Evolutionary conservation across 2,329 filamentous ascomycete species (phyloP).

Genomic region (Colletotrichum shisoi): DNA sequence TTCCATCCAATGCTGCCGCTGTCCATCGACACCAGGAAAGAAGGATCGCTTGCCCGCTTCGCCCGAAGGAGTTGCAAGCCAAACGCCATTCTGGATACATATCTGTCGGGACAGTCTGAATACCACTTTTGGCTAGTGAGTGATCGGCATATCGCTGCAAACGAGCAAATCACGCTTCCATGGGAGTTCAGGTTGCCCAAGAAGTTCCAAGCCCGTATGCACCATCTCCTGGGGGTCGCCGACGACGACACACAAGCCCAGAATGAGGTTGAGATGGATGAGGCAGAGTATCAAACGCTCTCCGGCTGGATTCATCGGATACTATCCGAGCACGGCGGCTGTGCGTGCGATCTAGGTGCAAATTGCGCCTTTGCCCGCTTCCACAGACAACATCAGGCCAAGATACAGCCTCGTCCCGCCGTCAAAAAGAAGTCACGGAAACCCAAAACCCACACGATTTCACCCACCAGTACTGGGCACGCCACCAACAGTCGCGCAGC

Average conservation of each 20-base stretch:
- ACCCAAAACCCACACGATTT: slow-evolving; percentile 63
- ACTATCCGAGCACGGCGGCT: slow-evolving; percentile 80
- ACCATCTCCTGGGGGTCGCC: slow-evolving; percentile 67
- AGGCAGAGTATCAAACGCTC: slow-evolving; percentile 67
- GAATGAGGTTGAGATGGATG: slow-evolving; percentile 63
- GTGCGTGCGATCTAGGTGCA: slow-evolving; percentile 72
- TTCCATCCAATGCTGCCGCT: slow-evolving; percentile 89
- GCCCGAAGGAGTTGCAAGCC: slow-evolving; percentile 91
- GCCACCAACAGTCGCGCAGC: slow-evolving; percentile 69
- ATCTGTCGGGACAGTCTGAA: slow-evolving; percentile 77
- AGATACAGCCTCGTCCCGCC: slow-evolving; percentile 52
- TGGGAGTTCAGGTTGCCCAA: slow-evolving; percentile 74
- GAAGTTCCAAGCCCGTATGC: slow-evolving; percentile 61
- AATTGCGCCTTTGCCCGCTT: slow-evolving; percentile 72
- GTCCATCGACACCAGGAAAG: slow-evolving; percentile 88
- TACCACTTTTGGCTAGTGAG: slow-evolving; percentile 95
- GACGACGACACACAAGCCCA: slow-evolving; percentile 64
- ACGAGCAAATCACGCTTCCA: slow-evolving; percentile 69
- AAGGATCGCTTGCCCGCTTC: slow-evolving; percentile 86
- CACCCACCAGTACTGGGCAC: slow-evolving; percentile 69
- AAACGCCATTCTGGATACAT: slow-evolving; percentile 87
- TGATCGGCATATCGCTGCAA: slow-evolving; percentile 73
- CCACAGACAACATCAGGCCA: slow-evolving; percentile 64
- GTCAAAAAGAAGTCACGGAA: slow-evolving; percentile 64
- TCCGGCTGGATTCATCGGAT: slow-evolving; percentile 73